These are phyloP conservation scores for Vitis hybrid DNA, from an alignment of 177 flowering plant genomes.

Conservation along the genomic window DNA sequence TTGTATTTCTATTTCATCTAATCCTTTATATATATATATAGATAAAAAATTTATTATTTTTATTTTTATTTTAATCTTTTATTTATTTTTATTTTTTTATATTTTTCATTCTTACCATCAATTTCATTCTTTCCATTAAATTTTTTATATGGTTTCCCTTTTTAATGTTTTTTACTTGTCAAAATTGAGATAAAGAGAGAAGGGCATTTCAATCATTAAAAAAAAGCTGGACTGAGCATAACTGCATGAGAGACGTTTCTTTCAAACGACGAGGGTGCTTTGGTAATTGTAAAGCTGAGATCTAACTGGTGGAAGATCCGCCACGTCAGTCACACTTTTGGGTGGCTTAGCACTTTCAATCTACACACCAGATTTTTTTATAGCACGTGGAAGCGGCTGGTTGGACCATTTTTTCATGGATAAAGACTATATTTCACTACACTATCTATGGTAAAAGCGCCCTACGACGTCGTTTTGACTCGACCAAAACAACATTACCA, in stretches of 20 bases:
- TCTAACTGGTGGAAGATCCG: conserved; percentile 5
- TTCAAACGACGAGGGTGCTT: not conserved
- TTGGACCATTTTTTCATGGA: conserved; percentile 12
- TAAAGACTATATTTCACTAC: not conserved
- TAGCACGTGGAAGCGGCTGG: conserved; percentile 21
- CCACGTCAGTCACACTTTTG: conserved; percentile 17
- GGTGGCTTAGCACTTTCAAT: conserved; percentile 7
- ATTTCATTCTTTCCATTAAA: too few species aligned
- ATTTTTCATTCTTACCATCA: too few species aligned
- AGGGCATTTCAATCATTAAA: conserved; percentile 12
- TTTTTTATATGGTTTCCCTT: too few species aligned
- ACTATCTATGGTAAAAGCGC: not conserved
- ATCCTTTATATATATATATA: too few species aligned
- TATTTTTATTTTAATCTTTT: too few species aligned
- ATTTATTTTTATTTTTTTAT: too few species aligned
- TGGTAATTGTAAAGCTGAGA: not conserved
- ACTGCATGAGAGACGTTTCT: too few species aligned
- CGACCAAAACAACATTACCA: not conserved
- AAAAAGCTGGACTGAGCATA: too few species aligned
- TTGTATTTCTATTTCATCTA: too few species aligned
- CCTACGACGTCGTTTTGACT: not conserved
- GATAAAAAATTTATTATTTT: too few species aligned
- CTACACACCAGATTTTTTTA: conserved; percentile 14
- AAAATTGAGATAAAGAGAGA: too few species aligned
- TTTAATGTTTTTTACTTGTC: too few species aligned